Evolutionary conservation across 1,139 yeast species (phyloP), one percentile per base, ranked within the genome.

Genomic region (Pichia sp.): DNA sequence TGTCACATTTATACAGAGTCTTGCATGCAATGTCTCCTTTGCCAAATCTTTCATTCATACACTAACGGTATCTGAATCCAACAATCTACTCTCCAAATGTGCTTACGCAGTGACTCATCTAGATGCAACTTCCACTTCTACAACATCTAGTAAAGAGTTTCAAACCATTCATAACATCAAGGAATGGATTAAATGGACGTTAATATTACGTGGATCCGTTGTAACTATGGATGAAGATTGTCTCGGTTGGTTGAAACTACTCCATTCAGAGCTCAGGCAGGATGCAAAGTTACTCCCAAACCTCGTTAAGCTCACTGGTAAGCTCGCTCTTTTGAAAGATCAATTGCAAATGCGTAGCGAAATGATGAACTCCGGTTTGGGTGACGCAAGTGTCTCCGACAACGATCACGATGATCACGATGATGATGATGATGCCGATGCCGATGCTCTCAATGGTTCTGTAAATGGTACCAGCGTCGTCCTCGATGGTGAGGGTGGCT

Each of bases 281-380:
- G 62, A 44, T 57, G 56, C 48, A 50, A 59, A 38, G 41, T 33
- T 55, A 17, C 66, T 91, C 38, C 91, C 94, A 5, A 74, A 87
- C 48, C 65, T 93, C 37, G 64, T 87, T 48, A 85, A 88, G 31
- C 64, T 93, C 40, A 94, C 87, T 52, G 94, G 95, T 14, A 75
- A 91, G 45, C 63, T 91, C 42, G 78, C 77, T 42, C 71, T 83
- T 58, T 66, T 87, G 26, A 67, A 76, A 48, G 77, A 87, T 25
- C 94, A 81, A 55, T 67, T 77, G 40, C 77, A 72, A 37, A 63
- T 86, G 46, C 76, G 93, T 51, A 38, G 31, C 12, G 41, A 34
- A 17, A 34, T 44, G 33, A 35, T 43, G 38, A 64, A 69, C 24
- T 22, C 24, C 24, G 62, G 45, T 32, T 4, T 16, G 5, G 21